A percentile compares a stretch with the other conserved stretches of the same genome.
Evolutionary conservation across 257 asterid species (phyloP).

Genomic region (Petunia axillaris): DNA sequence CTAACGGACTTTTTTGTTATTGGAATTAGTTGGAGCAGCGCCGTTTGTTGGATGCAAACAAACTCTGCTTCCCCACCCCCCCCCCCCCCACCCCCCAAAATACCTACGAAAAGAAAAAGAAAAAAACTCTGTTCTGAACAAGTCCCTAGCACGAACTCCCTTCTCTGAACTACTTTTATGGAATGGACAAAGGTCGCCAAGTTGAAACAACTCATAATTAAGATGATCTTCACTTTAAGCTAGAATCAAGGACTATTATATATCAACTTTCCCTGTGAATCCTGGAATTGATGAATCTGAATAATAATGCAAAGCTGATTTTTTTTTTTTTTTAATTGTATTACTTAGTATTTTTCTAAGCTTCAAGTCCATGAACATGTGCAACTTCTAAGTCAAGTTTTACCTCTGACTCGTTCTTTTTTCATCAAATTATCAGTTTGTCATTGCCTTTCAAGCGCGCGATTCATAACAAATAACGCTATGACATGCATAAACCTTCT

Average conservation of each 20-base stretch:
- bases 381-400: not conserved
- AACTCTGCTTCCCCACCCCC: not conserved
- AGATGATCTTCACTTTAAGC: not conserved
- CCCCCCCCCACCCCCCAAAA: too few relatives aligned
- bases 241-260: not conserved
- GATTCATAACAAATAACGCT: not conserved
- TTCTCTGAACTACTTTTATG: not conserved
- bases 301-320: not conserved
- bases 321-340: not conserved
- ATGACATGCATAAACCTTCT: not conserved
- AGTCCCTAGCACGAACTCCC: not conserved
- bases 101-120: too few relatives aligned
- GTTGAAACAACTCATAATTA: not conserved
- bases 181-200: not conserved
- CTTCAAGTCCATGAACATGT: not conserved
- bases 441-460: not conserved
- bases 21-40: not conserved
- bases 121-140: too few relatives aligned
- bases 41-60: not conserved
- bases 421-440: not conserved
- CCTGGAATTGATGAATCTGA: not conserved
- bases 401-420: not conserved
- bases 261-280: not conserved
- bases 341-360: not conserved
- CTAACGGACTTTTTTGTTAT: not conserved